phyloP scores from a whole-genome alignment of 768 basidiomycete genomes.

The Gymnopilus dilepis region DNA sequence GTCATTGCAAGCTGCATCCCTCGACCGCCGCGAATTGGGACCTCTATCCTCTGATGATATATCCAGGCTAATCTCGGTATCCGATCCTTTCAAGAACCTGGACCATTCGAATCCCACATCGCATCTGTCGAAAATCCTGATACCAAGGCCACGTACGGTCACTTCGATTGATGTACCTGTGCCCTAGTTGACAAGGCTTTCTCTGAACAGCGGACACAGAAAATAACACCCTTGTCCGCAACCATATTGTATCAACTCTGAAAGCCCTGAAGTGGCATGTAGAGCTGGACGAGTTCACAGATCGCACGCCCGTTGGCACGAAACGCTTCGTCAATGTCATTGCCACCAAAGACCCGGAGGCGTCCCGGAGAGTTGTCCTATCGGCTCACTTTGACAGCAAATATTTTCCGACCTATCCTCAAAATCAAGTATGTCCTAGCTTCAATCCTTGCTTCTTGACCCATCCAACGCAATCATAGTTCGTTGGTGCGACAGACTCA shows the following conservation, averaged over 20 bases:
- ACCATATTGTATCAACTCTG: constrained; percentile 79
- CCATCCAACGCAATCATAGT: constrained; percentile 52
- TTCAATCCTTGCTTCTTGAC: neutral
- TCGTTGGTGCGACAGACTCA: constrained; percentile 96
- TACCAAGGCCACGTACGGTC: constrained; percentile 77
- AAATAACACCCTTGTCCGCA: constrained; percentile 81
- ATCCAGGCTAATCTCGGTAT: constrained; percentile 51
- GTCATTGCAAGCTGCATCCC: constrained; percentile 41
- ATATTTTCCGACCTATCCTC: constrained; percentile 72
- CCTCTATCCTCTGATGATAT: constrained; percentile 59
- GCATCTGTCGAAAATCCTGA: constrained; percentile 82
- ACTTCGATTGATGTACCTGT: neutral
- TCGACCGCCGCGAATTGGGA: constrained; percentile 46
- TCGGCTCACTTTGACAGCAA: constrained; percentile 96
- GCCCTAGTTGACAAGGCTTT: constrained; percentile 5
- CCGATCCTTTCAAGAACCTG: constrained; percentile 70
- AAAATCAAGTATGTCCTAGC: constrained; percentile 66
- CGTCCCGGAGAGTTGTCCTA: constrained; percentile 80
- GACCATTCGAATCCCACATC: constrained; percentile 69
- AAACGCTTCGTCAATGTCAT: constrained; percentile 89
- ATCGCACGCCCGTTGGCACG: constrained; percentile 78
- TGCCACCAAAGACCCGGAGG: constrained; percentile 92
- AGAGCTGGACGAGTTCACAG: constrained; percentile 83
- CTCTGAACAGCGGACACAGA: constrained; percentile 61
- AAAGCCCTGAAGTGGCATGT: constrained; percentile 83